phyloP scores from a whole-genome alignment of 2,329 filamentous ascomycete genomes.

The Ophiostoma quercus region DNA sequence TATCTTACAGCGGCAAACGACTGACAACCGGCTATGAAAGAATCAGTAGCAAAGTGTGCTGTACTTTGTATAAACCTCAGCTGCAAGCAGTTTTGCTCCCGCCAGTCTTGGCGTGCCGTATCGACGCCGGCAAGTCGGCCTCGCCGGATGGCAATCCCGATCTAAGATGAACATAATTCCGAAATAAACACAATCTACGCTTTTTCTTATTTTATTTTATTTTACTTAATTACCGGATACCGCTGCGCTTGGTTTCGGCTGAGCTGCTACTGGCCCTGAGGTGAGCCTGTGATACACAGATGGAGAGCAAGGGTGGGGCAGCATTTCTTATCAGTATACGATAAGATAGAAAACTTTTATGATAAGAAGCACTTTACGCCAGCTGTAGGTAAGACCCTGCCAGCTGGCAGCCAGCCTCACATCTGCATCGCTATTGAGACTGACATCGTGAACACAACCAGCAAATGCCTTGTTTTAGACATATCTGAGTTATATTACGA shows the following conservation, averaged over 20 bases:
- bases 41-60: too few relatives aligned
- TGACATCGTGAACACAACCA: neutral
- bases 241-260: neutral
- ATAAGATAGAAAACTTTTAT: neutral
- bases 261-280: neutral
- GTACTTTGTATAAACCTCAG: neutral
- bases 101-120: neutral
- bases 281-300: neutral
- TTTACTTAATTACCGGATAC: too few relatives aligned
- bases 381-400: neutral
- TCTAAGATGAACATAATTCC: neutral
- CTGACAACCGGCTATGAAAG: too few relatives aligned
- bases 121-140: neutral
- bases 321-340: neutral
- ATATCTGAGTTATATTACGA: too few relatives aligned
- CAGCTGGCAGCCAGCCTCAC: slow-evolving; percentile 5
- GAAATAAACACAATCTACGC: too few relatives aligned
- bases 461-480: too few relatives aligned
- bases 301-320: neutral
- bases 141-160: neutral
- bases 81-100: neutral
- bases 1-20: neutral
- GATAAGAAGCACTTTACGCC: slow-evolving; percentile 5
- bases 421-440: too few relatives aligned
- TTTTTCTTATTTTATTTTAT: too few relatives aligned